These are phyloP conservation scores for Zoysia matrella DNA, from an alignment of 202 grass and related monocot genomes.

Conservation along the genomic window DNA sequence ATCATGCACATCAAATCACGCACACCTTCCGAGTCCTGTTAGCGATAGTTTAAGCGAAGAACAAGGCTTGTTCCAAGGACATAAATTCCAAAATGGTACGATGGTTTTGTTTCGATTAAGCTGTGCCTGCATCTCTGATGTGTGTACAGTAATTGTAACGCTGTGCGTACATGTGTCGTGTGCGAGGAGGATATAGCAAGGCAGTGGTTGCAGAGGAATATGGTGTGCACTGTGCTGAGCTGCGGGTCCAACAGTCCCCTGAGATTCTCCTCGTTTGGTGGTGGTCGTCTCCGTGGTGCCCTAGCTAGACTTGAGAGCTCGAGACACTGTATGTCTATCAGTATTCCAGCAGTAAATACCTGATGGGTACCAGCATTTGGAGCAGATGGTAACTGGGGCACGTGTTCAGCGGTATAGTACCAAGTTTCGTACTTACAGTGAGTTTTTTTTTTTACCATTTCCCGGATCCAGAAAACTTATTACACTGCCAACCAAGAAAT, in stretches of 20 bases:
- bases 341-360: no score
- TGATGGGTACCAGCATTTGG: no score
- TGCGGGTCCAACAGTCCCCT: slow-evolving; percentile 20
- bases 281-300: no score
- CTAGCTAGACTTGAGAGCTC: no score
- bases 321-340: no score
- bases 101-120: slow-evolving; percentile 44
- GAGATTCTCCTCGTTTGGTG: slow-evolving; percentile 64
- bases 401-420: no score
- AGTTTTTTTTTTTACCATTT: no score
- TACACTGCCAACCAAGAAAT: no score
- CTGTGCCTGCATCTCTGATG: neutral
- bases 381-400: no score
- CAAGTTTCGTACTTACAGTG: no score
- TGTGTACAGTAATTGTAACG: slow-evolving; percentile 38
- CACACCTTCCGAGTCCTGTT: slow-evolving; percentile 2
- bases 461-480: no score
- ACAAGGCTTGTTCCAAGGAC: slow-evolving; percentile 41
- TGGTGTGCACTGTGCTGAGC: slow-evolving; percentile 36
- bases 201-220: slow-evolving; percentile 61
- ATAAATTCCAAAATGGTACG: slow-evolving; percentile 69
- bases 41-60: slow-evolving; percentile 44
- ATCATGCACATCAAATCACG: slow-evolving; percentile 47
- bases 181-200: slow-evolving; percentile 37
- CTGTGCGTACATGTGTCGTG: slow-evolving; percentile 33